Conservation (phyloP, 2,329 filamentous ascomycete genomes). For the Ophiostoma ulmi region DNA sequence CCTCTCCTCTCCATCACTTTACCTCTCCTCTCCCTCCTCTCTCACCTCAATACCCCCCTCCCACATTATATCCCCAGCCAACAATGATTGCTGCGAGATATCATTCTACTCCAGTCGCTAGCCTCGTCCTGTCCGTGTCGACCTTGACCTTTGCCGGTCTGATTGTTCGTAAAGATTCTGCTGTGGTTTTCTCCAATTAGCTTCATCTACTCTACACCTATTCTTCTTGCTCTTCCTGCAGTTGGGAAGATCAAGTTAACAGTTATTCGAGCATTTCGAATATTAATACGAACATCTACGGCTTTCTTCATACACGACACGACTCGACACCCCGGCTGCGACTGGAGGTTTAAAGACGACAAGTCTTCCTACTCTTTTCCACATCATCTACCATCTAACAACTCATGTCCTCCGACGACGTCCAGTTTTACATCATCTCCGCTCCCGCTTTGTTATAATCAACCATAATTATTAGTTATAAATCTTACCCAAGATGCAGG, state of each 20-base stretch:
- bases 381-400: constrained; percentile 30
- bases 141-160: constrained; percentile 43
- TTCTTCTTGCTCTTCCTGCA: constrained; percentile 18
- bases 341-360: constrained; percentile 25
- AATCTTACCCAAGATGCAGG: constrained; percentile 51
- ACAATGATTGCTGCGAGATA: constrained; percentile 57
- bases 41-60: constrained; percentile 1
- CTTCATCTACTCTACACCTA: constrained; percentile 27
- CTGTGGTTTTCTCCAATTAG: constrained; percentile 38
- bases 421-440: background rate
- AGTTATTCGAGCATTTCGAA: constrained; percentile 11
- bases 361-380: constrained; percentile 14
- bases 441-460: constrained; percentile 3
- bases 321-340: constrained; percentile 28
- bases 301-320: constrained; percentile 24
- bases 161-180: constrained; percentile 50
- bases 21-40: constrained; percentile 16
- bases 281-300: constrained; percentile 25
- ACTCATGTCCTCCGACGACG: constrained; percentile 24
- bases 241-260: constrained; percentile 31
- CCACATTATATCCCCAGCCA: constrained; percentile 31
- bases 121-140: constrained; percentile 49
- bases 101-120: constrained; percentile 55
- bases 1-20: constrained; percentile 16
- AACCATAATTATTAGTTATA: constrained; percentile 3